A percentile compares a stretch with the other conserved stretches of the same genome.
These are phyloP conservation scores for Fusarium pseudocircinatum DNA, from an alignment of 2,329 filamentous ascomycete species.

Conservation along the genomic window DNA sequence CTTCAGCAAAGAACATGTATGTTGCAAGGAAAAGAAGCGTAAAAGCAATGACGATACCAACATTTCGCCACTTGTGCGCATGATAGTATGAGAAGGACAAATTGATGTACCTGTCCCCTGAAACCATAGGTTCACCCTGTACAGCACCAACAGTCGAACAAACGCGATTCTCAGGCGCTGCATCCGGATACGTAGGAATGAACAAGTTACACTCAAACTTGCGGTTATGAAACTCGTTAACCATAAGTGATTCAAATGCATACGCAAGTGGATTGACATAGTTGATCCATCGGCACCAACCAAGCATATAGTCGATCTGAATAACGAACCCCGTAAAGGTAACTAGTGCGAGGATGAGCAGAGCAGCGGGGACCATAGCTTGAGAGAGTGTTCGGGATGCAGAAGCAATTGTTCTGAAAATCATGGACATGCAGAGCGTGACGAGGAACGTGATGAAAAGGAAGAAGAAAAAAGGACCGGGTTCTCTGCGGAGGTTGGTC, in stretches of 20 bases:
- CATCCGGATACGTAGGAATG: constrained; percentile 42
- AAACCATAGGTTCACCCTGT: constrained; percentile 55
- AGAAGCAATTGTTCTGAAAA: constrained; percentile 56
- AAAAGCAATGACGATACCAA: constrained; percentile 65
- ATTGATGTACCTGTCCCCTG: constrained; percentile 58
- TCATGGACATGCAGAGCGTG: constrained; percentile 43
- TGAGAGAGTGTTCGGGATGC: constrained; percentile 63
- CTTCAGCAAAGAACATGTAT: constrained; percentile 62
- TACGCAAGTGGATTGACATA: constrained; percentile 72
- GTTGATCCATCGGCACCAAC: constrained; percentile 73
- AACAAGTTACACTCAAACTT: constrained; percentile 43
- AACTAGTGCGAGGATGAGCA: constrained; percentile 46
- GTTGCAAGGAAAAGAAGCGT: constrained; percentile 56
- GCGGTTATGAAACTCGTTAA: constrained; percentile 68
- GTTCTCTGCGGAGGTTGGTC: constrained; percentile 54
- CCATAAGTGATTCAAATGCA: constrained; percentile 71
- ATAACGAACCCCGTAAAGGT: constrained; percentile 60
- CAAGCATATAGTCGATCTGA: constrained; percentile 59
- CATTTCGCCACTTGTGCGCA: constrained; percentile 63
- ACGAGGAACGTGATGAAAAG: constrained; percentile 54
- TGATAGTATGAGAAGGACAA: constrained; percentile 55
- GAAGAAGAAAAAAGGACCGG: constrained; percentile 59
- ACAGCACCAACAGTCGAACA: constrained; percentile 59
- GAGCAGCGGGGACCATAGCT: constrained; percentile 52
- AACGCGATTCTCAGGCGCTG: constrained; percentile 46